Evolutionary conservation across 2,329 filamentous ascomycete species (phyloP).

Genomic region (Diaporthe nobilis): DNA sequence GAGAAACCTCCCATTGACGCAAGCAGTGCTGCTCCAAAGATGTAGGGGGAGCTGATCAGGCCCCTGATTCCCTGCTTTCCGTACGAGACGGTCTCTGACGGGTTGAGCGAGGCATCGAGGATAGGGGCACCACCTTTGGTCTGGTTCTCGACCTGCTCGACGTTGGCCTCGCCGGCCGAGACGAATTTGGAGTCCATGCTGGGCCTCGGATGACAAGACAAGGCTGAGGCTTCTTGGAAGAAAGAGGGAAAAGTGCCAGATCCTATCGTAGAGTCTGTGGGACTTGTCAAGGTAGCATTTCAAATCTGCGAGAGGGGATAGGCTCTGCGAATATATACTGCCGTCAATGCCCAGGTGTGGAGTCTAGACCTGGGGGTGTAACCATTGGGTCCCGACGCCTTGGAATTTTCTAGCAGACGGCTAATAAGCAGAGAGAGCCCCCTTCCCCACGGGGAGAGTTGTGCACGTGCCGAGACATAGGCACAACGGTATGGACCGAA

Average conservation of each 20-base stretch:
- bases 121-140: not conserved
- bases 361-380: not conserved
- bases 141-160: constrained; percentile 21
- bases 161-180: constrained; percentile 21
- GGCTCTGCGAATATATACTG: constrained; percentile 28
- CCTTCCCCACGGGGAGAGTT: constrained; percentile 15
- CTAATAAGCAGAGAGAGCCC: not conserved
- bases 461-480: constrained; percentile 16
- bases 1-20: constrained; percentile 56
- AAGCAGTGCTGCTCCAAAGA: constrained; percentile 57
- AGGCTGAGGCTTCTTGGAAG: not conserved
- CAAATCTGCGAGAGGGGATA: constrained; percentile 22
- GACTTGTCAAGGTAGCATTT: constrained; percentile 9
- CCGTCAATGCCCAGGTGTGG: constrained; percentile 20
- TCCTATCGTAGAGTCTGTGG: not conserved
- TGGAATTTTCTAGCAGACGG: constrained; percentile 7
- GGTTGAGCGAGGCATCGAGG: constrained; percentile 23
- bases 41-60: constrained; percentile 54
- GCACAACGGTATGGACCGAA: constrained; percentile 25
- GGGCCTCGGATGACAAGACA: not conserved
- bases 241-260: not conserved
- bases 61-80: constrained; percentile 50
- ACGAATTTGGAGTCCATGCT: constrained; percentile 22
- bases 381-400: not conserved
- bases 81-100: constrained; percentile 44